phyloP scores from a whole-genome alignment of 352 stramenopile species.

The Globisporangium iwayamae region DNA sequence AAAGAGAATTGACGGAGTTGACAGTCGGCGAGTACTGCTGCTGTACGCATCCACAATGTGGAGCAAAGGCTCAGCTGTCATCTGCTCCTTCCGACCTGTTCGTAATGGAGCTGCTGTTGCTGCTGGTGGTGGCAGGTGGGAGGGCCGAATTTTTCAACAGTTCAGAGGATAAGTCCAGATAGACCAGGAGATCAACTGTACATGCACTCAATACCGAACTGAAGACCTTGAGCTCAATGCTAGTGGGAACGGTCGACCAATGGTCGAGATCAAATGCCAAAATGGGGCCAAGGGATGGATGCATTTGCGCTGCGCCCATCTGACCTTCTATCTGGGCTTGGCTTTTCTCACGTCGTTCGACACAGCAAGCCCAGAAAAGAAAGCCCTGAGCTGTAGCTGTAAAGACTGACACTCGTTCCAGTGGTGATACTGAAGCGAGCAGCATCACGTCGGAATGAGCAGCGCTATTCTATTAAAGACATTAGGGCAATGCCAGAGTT shows the following conservation, averaged over 20 bases:
- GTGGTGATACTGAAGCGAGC: no score
- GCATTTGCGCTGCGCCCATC: constrained; percentile 1
- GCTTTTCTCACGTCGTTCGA: not conserved
- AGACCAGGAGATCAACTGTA: not conserved
- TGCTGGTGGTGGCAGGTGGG: no score
- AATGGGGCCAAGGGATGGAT: not conserved
- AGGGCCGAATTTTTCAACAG: not conserved
- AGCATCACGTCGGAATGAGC: no score
- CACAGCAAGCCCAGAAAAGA: not conserved
- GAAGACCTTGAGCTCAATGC: no score
- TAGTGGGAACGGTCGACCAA: not conserved
- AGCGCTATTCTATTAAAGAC: no score
- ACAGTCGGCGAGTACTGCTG: not conserved
- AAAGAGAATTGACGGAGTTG: not conserved
- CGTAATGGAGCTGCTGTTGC: not conserved
- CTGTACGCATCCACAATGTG: not conserved
- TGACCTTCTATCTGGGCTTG: not conserved
- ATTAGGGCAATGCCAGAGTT: no score
- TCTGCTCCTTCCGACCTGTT: constrained; percentile 2
- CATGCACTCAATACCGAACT: no score
- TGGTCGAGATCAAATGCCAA: no score
- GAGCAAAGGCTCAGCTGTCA: not conserved
- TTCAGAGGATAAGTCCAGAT: not conserved
- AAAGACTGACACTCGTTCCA: no score
- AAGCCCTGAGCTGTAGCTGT: no score